Conservation (phyloP, 2,329 filamentous ascomycete species). For the Cladosporium sp. region DNA sequence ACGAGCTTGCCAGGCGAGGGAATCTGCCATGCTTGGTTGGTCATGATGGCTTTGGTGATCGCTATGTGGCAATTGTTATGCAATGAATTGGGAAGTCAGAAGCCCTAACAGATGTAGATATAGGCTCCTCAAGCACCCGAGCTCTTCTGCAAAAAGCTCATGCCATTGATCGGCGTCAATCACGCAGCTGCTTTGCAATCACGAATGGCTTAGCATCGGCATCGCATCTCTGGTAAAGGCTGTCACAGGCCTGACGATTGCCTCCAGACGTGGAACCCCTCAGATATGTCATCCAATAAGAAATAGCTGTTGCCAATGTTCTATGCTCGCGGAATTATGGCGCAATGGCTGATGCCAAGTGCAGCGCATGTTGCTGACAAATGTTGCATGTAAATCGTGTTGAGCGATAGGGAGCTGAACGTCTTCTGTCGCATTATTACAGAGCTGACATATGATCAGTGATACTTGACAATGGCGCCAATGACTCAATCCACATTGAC, state of each 20-base stretch:
- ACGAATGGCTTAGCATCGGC: not conserved
- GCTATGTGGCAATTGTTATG: too few relatives aligned
- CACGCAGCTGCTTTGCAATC: not conserved
- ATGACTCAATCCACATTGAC: not conserved
- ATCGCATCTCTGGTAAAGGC: too few relatives aligned
- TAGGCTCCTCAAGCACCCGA: too few relatives aligned
- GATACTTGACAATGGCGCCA: not conserved
- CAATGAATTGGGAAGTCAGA: too few relatives aligned
- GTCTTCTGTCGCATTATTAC: too few relatives aligned
- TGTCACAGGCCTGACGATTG: too few relatives aligned
- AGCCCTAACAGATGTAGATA: too few relatives aligned
- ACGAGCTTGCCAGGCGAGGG: slow-evolving; percentile 15
- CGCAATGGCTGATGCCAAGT: not conserved
- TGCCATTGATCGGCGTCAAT: not conserved
- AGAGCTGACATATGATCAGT: not conserved
- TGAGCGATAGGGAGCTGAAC: not conserved
- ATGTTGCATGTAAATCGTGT: not conserved
- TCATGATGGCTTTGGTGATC: not conserved
- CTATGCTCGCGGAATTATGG: not conserved
- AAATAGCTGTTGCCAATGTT: not conserved
- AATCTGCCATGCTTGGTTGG: slow-evolving; percentile 25
- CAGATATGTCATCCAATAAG: not conserved
- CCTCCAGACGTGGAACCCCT: not conserved
- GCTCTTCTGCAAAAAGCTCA: too few relatives aligned
- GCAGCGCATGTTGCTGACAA: not conserved